Base-by-base conservation (phyloP, 2,329 filamentous ascomycete species). In the Lanzia echinophila region DNA sequence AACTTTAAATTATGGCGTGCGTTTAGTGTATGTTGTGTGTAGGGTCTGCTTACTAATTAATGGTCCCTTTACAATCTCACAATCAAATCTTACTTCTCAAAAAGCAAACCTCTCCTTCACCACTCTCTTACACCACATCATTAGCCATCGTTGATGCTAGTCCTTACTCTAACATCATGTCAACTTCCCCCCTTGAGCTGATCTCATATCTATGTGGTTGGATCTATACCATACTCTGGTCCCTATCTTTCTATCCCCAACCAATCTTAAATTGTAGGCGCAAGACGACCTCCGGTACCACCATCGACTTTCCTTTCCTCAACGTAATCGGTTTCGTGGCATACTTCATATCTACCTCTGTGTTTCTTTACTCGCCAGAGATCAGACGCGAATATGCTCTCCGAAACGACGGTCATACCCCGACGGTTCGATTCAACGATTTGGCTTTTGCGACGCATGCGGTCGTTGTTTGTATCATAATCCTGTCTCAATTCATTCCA, bases 191-290 rank as follows among this genome's bases (percentile, higher is more conserved):
- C 59, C 75, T 83, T 55, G 61, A 68, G 31, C 62, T 75, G 54
- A 51, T 81, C 17, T 83, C 79, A 48, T 78, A 74, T 65, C 66
- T 86, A 32, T 81, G 88, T 62, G 87, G 87, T 69, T 90, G 87
- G 86, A 72, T 85, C 66, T 91, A 91, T 71, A 85, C 82, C 59
- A 60, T 84, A 47, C 83, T 80, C 70, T 94, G 92, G 92, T 92
- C 88, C 12, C 73, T 85, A 15, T 95, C 90, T 15, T 97, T 96
- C 73, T 97, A 97, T 69, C 91, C 92, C 1, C 94, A 97, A 68
- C 83, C 87, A 6, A 72, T 95, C 57, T 79, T 90, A 58, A 97
- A 96, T 76, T 86, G 78, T 69, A 76, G 75, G 31, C 85, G 90
- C 51, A 81, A 82, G 54, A 87, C 88, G 8, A 96, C 91, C 4